Conservation (phyloP, 1,284 basidiomycete species). For the Afroboletus lepidellus region DNA sequence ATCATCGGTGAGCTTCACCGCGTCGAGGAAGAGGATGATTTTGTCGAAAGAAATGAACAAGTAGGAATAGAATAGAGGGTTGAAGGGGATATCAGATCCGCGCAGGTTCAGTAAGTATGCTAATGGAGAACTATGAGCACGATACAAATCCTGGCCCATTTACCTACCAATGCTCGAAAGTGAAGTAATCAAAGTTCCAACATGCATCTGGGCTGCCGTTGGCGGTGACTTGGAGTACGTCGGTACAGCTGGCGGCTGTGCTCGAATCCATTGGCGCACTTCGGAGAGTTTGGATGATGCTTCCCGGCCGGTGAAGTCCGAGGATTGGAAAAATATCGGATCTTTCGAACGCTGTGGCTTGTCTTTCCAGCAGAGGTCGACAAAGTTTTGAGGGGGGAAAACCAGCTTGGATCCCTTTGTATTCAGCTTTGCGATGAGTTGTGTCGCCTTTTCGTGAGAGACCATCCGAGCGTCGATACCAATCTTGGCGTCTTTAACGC, state of each 20-base stretch:
- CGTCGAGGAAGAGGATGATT: conserved; percentile 70
- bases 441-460: conserved; percentile 67
- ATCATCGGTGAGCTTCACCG: conserved; percentile 54
- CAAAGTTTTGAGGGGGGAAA: conserved; percentile 76
- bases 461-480: conserved; percentile 91
- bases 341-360: conserved; percentile 69
- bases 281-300: conserved; percentile 56
- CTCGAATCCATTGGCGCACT: conserved; percentile 61
- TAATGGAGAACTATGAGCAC: conserved; percentile 16
- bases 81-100: conserved; percentile 83
- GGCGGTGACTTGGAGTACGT: conserved; percentile 60
- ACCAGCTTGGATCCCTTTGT: conserved; percentile 58
- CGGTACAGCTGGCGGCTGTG: conserved; percentile 58
- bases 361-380: conserved; percentile 83
- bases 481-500: conserved; percentile 57
- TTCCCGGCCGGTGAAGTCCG: conserved; percentile 71
- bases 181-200: conserved; percentile 63
- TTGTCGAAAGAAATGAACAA: conserved; percentile 65
- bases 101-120: conserved; percentile 45
- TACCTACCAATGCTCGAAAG: conserved; percentile 61
- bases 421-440: conserved; percentile 56
- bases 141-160: not conserved
- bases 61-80: conserved; percentile 86
- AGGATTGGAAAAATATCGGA: conserved; percentile 72
- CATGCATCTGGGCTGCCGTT: conserved; percentile 60